Evolutionary conservation across 371 early-diverging fungal genomes (phyloP), one percentile per base, ranked within the genome.

Genomic region (Apophysomyces trapeziformis): DNA sequence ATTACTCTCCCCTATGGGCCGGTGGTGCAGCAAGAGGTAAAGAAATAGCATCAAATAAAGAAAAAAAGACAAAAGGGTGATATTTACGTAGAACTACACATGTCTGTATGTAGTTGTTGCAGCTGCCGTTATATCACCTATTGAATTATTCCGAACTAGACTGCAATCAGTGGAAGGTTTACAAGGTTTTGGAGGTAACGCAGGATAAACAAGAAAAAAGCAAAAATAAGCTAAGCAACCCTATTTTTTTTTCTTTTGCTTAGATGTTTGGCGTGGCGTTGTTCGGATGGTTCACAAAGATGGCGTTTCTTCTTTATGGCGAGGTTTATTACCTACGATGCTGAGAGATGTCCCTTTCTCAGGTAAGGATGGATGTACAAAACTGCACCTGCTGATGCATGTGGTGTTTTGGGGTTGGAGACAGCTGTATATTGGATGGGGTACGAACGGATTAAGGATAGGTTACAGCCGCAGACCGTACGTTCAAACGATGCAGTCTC

Each of bases 71-170:
- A 26, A 26, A 1, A 26, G 3, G 32, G 32, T 2, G 12, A 36
- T 36, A 18, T 39, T 14, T 37, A 36, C 9, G 5, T 37, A 35
- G 32, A 7, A 13, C 16, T 14, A 0, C 38, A 57, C 21, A 38
- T 18, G 32, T 18, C 7, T 61, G 5, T 32, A 12, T 41, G 18
- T 74, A 90, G 93, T 93, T 0, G 68, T 89, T 47, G 88, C 95
- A 6, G 95, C 90, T 9, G 83, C 92, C 1, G 76, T 89, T 2
- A 92, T 97, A 1, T 95, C 97, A 8, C 98, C 98, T 0, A 62
- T 98, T 0, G 98, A 98, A 69, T 79, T 98, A 32, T 87, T 97
- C 70, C 84, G 96, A 63, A 98, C 98, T 5, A 80, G 95, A 38
- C 90, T 96, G 90, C 97, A 98, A 79, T 85, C 93, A 26, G 75